A percentile compares a stretch with the other conserved stretches of the same genome.
Evolutionary conservation across 192 early-diverging fungal species (phyloP).

Genomic region (Umbelopsis sp.): DNA sequence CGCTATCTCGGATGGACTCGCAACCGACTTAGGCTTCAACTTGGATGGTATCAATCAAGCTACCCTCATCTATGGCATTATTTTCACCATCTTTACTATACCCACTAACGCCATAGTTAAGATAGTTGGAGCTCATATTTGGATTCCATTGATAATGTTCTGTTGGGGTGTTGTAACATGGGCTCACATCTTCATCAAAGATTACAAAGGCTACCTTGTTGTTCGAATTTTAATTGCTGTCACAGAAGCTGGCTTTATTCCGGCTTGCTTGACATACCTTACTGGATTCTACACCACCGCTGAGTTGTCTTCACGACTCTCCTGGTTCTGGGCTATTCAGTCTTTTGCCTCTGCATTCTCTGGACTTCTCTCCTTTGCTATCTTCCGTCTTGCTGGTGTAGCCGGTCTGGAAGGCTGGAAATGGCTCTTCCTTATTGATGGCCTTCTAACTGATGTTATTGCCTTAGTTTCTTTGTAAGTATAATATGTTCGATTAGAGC

Average conservation of each 20-base stretch:
- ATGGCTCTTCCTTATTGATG: constrained; percentile 70
- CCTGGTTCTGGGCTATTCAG: constrained; percentile 55
- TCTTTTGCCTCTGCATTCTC: constrained; percentile 53
- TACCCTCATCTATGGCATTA: constrained; percentile 47
- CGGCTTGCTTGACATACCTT: constrained; percentile 44
- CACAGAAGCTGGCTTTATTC: constrained; percentile 54
- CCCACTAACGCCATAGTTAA: constrained; percentile 54
- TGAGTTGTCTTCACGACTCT: constrained; percentile 50
- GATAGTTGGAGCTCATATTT: constrained; percentile 50
- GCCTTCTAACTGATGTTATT: constrained; percentile 38
- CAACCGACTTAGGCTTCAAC: constrained; percentile 43
- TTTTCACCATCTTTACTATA: constrained; percentile 43
- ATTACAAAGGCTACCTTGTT: constrained; percentile 42
- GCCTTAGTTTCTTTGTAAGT: constrained; percentile 25
- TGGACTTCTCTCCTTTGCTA: constrained; percentile 56
- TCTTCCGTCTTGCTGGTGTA: constrained; percentile 56
- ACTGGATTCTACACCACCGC: constrained; percentile 52
- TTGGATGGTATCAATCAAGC: constrained; percentile 47
- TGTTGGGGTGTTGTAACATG: constrained; percentile 32
- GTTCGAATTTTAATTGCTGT: constrained; percentile 52
- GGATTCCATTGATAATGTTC: constrained; percentile 52
- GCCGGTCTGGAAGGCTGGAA: constrained; percentile 63
- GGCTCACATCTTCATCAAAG: constrained; percentile 42
- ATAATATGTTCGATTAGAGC: neutral
- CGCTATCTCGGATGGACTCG: constrained; percentile 51